A percentile compares a stretch with the other conserved stretches of the same genome.
These are phyloP conservation scores for Kwoniella pini DNA, from an alignment of 768 basidiomycete species.

Conservation along the genomic window DNA sequence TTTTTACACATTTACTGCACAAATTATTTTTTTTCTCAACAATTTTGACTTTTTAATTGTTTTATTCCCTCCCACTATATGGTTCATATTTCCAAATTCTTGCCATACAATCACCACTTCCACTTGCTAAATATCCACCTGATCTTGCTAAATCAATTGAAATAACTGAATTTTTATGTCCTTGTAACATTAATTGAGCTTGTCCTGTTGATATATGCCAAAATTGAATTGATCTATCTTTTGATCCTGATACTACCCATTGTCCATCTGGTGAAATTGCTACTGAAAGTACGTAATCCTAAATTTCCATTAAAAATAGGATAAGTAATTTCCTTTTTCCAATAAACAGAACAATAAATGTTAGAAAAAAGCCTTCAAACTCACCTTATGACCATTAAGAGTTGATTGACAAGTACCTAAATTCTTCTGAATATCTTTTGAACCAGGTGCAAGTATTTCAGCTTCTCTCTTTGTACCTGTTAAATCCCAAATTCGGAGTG, in stretches of 20 bases:
- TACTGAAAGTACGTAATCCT: slow-evolving; percentile 74
- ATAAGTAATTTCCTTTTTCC: too few species aligned
- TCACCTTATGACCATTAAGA: slow-evolving; percentile 82
- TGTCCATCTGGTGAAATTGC: slow-evolving; percentile 87
- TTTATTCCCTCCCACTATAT: slow-evolving; percentile 16
- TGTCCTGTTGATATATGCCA: slow-evolving; percentile 79
- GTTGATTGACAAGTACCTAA: slow-evolving; percentile 72
- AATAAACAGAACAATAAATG: too few species aligned
- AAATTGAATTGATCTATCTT: slow-evolving; percentile 81
- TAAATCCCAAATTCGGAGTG: slow-evolving; percentile 83
- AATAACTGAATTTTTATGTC: slow-evolving; percentile 71
- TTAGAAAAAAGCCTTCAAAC: too few species aligned
- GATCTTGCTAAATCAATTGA: slow-evolving; percentile 69
- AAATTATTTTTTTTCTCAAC: too few species aligned
- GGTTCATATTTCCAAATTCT: slow-evolving; percentile 62
- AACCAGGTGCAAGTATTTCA: slow-evolving; percentile 31
- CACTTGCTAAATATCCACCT: slow-evolving; percentile 67
- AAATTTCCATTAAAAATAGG: background rate
- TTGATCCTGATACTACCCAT: slow-evolving; percentile 92
- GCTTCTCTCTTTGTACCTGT: slow-evolving; percentile 49
- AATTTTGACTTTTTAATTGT: too few species aligned
- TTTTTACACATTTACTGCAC: too few species aligned
- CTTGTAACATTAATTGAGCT: slow-evolving; percentile 91
- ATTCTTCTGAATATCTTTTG: slow-evolving; percentile 47
- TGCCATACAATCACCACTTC: slow-evolving; percentile 71